phyloP scores from a whole-genome alignment of 805 yeast species.

The Cyberlindnera maclurae region DNA sequence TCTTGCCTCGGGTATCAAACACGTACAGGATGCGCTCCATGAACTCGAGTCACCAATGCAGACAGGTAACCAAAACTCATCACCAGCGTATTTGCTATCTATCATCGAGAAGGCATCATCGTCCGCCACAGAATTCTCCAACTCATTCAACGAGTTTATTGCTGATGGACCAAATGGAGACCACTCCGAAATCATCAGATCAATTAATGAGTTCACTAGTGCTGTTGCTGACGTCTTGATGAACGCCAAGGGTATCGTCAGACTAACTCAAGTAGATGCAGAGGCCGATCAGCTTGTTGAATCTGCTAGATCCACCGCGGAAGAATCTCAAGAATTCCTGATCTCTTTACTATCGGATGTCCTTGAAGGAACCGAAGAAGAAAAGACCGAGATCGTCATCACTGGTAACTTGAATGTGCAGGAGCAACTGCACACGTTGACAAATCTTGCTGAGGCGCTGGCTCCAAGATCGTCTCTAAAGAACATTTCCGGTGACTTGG shows the following conservation, averaged over 20 bases:
- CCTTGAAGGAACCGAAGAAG: constrained; percentile 48
- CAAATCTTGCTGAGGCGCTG: constrained; percentile 49
- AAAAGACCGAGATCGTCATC: constrained; percentile 69
- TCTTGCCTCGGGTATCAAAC: constrained; percentile 56
- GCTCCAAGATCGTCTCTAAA: constrained; percentile 32
- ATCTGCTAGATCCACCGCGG: constrained; percentile 50
- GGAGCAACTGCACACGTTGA: constrained; percentile 54
- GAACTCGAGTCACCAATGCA: constrained; percentile 75
- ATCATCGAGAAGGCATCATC: constrained; percentile 64
- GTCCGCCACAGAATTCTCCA: constrained; percentile 73
- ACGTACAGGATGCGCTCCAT: constrained; percentile 65
- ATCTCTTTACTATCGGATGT: constrained; percentile 47
- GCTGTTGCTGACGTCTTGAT: constrained; percentile 55
- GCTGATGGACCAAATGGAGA: constrained; percentile 71
- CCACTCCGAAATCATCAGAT: constrained; percentile 51
- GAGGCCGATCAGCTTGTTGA: constrained; percentile 45
- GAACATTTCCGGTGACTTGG: constrained; percentile 45
- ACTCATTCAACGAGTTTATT: constrained; percentile 63
- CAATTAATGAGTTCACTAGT: constrained; percentile 56
- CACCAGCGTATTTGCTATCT: constrained; percentile 62
- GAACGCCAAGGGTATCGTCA: constrained; percentile 62
- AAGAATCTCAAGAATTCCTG: constrained; percentile 55
- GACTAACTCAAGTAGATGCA: constrained; percentile 42
- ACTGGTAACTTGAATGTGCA: constrained; percentile 71
- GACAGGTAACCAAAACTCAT: constrained; percentile 71